A percentile compares a stretch with the other conserved stretches of the same genome.
These are phyloP conservation scores for Amoebophrya sp. DNA, from an alignment of 169 alveolate species.

Conservation along the genomic window DNA sequence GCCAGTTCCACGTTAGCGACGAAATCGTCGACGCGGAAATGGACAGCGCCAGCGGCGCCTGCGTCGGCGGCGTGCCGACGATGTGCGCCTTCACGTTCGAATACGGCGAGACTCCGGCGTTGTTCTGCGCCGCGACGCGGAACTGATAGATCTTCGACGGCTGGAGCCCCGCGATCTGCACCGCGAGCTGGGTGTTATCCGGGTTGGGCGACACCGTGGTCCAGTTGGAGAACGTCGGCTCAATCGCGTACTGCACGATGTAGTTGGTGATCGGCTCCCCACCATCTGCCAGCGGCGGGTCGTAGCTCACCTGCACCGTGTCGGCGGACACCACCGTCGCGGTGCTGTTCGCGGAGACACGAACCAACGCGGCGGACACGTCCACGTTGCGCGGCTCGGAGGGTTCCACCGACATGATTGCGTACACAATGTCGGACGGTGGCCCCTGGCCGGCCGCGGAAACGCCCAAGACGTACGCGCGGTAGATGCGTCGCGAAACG, in stretches of 20 bases:
- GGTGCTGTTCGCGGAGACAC: background rate
- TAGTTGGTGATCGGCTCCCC: constrained; percentile 32
- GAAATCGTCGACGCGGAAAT: constrained; percentile 21
- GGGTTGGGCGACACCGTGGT: constrained; percentile 21
- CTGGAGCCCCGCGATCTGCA: background rate
- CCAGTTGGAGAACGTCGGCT: constrained; percentile 1
- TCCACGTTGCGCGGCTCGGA: constrained; percentile 23
- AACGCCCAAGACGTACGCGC: constrained; percentile 27
- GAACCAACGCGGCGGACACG: background rate
- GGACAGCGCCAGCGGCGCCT: constrained; percentile 18
- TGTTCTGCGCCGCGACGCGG: constrained; percentile 22
- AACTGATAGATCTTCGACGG: constrained; percentile 8
- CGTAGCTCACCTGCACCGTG: constrained; percentile 22
- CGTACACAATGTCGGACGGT: constrained; percentile 21
- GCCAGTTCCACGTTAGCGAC: constrained; percentile 29
- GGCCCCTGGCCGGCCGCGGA: constrained; percentile 22
- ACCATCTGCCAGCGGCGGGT: constrained; percentile 22
- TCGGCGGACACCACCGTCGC: constrained; percentile 18
- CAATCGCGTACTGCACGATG: constrained; percentile 30
- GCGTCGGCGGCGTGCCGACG: constrained; percentile 33
- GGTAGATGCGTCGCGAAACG: constrained; percentile 24
- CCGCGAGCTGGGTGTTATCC: constrained; percentile 22
- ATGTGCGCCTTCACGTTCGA: constrained; percentile 26
- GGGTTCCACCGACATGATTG: constrained; percentile 26
- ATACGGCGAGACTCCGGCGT: constrained; percentile 22